Percentiles rank a stretch among this genome's conserved stretches.
phyloP scores from a whole-genome alignment of 495 filamentous ascomycete genomes.

The Xylaria castorea region DNA sequence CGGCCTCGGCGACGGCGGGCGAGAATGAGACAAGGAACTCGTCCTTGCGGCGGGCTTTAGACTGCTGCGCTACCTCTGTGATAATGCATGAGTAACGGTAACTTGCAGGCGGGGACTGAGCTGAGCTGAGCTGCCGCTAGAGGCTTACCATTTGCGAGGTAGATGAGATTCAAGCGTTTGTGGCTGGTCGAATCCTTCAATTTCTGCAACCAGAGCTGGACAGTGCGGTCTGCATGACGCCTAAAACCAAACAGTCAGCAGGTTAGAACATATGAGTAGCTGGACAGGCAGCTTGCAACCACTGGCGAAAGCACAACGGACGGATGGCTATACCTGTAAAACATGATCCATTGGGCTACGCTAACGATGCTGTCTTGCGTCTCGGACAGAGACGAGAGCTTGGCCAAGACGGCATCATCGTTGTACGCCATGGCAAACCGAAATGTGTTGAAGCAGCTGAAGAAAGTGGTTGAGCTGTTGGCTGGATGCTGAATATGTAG shows the following conservation, averaged over 20 bases:
- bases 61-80: conserved; percentile 92
- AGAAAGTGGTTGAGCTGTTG: neutral
- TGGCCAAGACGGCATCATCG: conserved; percentile 90
- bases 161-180: conserved; percentile 90
- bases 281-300: neutral
- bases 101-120: neutral
- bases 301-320: conserved; percentile 5
- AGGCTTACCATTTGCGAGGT: conserved; percentile 87
- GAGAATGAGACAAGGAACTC: conserved; percentile 93
- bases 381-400: conserved; percentile 94
- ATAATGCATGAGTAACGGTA: conserved; percentile 34
- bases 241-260: conserved; percentile 51
- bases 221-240: conserved; percentile 87
- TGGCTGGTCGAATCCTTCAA: conserved; percentile 81
- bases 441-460: neutral
- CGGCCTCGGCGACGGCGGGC: conserved; percentile 87
- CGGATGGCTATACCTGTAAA: conserved; percentile 76
- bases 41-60: conserved; percentile 84
- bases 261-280: neutral
- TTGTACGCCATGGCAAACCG: conserved; percentile 80
- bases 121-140: neutral
- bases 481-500: neutral
- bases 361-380: conserved; percentile 94
- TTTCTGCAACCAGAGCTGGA: conserved; percentile 85
- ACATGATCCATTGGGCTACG: conserved; percentile 98